phyloP scores from a whole-genome alignment of 306 rosid species.

The Castanospermum australe region DNA sequence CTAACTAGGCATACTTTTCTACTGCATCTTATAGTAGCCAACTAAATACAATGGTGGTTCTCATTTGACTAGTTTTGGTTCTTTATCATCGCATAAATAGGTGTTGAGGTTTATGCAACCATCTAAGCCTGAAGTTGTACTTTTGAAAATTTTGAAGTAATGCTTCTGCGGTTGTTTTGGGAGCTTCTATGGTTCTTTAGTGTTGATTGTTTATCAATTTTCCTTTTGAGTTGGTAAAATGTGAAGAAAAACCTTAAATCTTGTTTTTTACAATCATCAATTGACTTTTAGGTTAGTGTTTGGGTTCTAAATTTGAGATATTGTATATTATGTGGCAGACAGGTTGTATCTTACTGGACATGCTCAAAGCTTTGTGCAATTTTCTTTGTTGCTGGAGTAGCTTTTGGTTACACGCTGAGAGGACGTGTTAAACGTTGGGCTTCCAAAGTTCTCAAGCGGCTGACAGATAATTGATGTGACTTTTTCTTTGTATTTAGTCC shows the following conservation, averaged over 20 bases:
- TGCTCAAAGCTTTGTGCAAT: slow-evolving; percentile 85
- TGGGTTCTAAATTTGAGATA: neutral
- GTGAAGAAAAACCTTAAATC: neutral
- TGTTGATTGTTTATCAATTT: neutral
- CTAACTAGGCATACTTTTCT: neutral
- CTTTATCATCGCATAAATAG: neutral
- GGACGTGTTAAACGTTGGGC: slow-evolving; percentile 77
- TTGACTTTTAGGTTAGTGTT: neutral
- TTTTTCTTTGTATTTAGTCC: neutral
- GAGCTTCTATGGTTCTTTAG: neutral
- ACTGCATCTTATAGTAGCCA: neutral
- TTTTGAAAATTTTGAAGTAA: neutral
- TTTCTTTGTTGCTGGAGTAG: slow-evolving; percentile 75
- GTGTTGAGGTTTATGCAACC: neutral
- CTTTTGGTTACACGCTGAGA: slow-evolving; percentile 72
- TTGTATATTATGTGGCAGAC: slow-evolving; percentile 42
- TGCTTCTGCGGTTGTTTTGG: neutral
- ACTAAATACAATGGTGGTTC: neutral
- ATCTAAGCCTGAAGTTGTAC: neutral
- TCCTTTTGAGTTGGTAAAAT: neutral
- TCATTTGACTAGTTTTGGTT: neutral
- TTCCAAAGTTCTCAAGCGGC: slow-evolving; percentile 54
- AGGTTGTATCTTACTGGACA: slow-evolving; percentile 55
- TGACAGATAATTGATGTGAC: slow-evolving; percentile 51
- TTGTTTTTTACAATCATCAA: neutral